Evolutionary conservation across 1,284 basidiomycete genomes (phyloP), one percentile per base, ranked within the genome.

Genomic region (Hymenochaete sp.): DNA sequence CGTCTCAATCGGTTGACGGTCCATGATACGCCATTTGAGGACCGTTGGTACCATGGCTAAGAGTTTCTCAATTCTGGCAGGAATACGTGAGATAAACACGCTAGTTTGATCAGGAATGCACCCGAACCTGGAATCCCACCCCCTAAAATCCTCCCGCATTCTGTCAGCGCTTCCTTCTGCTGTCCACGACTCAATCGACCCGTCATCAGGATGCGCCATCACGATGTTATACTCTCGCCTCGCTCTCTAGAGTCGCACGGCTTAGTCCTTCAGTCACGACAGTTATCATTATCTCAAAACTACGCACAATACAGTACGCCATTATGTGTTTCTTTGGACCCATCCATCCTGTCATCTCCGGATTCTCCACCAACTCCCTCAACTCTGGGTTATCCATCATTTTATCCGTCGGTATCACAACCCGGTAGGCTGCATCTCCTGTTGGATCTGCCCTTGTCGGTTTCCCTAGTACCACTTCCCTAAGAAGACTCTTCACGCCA

Each of bases 341-440:
- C 58, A 61, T 59, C 59, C 60, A 62, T 21, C 51, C 58, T 2
- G 56, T 57, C 59, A 62, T 61, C 45, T 60, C 52, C 16, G 58
- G 60, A 10, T 54, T 50, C 27, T 60, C 56, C 22, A 62, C 52
- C 29, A 62, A 52, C 25, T 50, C 45, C 11, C 51, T 47, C 29
- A 79, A 57, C 2, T 76, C 72, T 0, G 73, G 73, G 49, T 79
- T 73, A 5, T 61, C 54, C 14, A 70, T 44, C 56, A 81, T 64
- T 8, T 62, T 52, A 7, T 62, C 59, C 0, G 73, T 65, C 2
- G 71, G 68, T 19, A 80, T 64, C 14, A 73, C 57, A 52, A 71
- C 56, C 63, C 77, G 48, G 53, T 78, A 59, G 56, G 62, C 56
- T 48, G 75, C 71, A 53, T 81, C 77, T 1, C 76, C 77, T 0